phyloP scores from a whole-genome alignment of 345 rosid species.

The Rhodamnia rubescens region DNA sequence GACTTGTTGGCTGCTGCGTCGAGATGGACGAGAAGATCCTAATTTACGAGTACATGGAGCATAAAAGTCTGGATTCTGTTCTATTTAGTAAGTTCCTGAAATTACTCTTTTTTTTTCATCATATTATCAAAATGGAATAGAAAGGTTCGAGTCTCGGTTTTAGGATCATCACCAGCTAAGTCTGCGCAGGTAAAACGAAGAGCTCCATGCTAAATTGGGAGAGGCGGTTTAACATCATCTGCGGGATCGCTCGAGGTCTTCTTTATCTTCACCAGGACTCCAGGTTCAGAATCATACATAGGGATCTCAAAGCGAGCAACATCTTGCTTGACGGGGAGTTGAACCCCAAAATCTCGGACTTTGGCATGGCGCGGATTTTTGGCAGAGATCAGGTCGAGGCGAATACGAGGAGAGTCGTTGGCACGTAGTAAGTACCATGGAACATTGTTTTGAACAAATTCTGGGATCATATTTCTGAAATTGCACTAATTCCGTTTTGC shows the following conservation, averaged over 20 bases:
- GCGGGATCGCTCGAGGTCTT: constrained; percentile 73
- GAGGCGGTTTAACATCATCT: constrained; percentile 43
- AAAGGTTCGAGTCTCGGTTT: background rate
- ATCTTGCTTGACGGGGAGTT: constrained; percentile 51
- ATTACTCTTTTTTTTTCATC: background rate
- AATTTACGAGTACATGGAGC: constrained; percentile 78
- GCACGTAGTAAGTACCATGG: constrained; percentile 57
- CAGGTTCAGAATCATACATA: constrained; percentile 63
- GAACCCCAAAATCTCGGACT: constrained; percentile 72
- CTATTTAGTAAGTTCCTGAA: constrained; percentile 42
- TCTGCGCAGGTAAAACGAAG: constrained; percentile 29
- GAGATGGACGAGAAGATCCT: constrained; percentile 67
- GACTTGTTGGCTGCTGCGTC: constrained; percentile 57
- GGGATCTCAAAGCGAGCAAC: constrained; percentile 81
- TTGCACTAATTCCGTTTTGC: background rate
- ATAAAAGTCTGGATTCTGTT: constrained; percentile 58
- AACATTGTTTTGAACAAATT: background rate
- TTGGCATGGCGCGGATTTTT: constrained; percentile 83
- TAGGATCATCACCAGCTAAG: background rate
- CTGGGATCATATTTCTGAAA: background rate
- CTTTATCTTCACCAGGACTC: constrained; percentile 81
- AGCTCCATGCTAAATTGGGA: constrained; percentile 44
- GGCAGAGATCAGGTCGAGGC: constrained; percentile 62
- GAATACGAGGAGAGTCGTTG: constrained; percentile 49
- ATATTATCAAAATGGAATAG: background rate